phyloP scores from a whole-genome alignment of 2,329 filamentous ascomycete species.

The Chalara sp. region DNA sequence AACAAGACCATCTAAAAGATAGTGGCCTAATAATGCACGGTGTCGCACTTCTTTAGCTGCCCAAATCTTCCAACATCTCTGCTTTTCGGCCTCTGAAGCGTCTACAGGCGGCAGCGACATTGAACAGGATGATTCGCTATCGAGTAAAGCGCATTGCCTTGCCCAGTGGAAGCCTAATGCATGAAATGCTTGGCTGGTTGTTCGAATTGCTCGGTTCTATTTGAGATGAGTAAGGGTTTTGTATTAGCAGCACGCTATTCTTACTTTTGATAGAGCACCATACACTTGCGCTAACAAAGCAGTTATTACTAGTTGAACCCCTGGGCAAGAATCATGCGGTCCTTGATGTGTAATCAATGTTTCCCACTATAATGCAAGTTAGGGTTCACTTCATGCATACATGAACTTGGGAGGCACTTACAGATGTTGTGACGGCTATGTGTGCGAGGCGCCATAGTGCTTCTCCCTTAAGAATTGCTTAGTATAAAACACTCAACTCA shows the following conservation, averaged over 20 bases:
- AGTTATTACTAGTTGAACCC: constrained; percentile 36
- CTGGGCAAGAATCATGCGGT: constrained; percentile 35
- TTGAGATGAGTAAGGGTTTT: background rate
- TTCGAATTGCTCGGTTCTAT: constrained; percentile 34
- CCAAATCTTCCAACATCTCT: constrained; percentile 35
- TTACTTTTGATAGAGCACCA: constrained; percentile 31
- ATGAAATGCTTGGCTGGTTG: constrained; percentile 37
- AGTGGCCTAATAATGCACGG: constrained; percentile 36
- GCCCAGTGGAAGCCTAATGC: constrained; percentile 39
- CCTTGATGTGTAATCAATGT: constrained; percentile 35
- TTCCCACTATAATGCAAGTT: constrained; percentile 29
- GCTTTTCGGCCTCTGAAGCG: constrained; percentile 29
- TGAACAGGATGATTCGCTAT: constrained; percentile 28
- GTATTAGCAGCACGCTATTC: background rate
- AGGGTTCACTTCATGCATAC: background rate
- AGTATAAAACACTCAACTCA: background rate
- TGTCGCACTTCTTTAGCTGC: constrained; percentile 37
- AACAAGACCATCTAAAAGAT: constrained; percentile 38
- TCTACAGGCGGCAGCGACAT: constrained; percentile 28
- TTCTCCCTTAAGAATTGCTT: constrained; percentile 27
- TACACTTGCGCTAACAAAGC: constrained; percentile 37
- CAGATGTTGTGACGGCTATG: constrained; percentile 36
- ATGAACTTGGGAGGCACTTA: background rate
- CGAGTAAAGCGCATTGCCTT: constrained; percentile 36
- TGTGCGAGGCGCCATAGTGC: constrained; percentile 37